These are phyloP conservation scores for Beauveria scarabaeidicola DNA, from an alignment of 2,329 filamentous ascomycete genomes.

Conservation along the genomic window DNA sequence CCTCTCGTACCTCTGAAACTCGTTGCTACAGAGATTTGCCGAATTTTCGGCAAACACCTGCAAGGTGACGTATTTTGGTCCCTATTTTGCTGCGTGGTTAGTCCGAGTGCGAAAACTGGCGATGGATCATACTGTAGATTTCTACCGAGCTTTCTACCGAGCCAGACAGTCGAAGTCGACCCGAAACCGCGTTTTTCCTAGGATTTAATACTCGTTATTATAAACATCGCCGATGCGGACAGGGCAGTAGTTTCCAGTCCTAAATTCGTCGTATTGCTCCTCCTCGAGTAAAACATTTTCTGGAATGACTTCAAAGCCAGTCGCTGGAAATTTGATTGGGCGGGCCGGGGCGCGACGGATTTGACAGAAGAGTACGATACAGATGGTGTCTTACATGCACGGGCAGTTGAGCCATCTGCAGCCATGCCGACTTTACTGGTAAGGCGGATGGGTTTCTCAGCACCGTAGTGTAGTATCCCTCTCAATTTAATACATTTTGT, in stretches of 20 bases:
- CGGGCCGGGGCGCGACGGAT: background rate
- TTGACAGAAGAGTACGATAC: no score
- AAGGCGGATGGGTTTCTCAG: no score
- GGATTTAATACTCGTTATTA: background rate
- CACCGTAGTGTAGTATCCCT: no score
- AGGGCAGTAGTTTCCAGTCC: background rate
- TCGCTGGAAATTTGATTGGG: background rate
- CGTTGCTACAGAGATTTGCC: background rate
- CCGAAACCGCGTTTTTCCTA: background rate
- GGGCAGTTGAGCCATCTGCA: no score
- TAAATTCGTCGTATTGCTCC: background rate
- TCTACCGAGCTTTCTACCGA: no score
- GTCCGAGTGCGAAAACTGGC: background rate
- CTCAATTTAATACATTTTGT: no score
- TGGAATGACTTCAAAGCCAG: background rate
- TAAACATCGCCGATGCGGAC: background rate
- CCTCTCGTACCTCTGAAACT: background rate
- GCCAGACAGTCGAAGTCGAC: background rate
- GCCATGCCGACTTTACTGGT: no score
- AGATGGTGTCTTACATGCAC: no score
- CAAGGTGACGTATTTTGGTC: background rate
- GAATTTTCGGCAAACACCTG: background rate
- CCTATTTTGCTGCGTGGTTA: background rate
- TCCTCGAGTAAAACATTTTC: background rate
- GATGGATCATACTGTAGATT: background rate